phyloP scores from a whole-genome alignment of 306 rosid species.

The Acacia crassicarpa region DNA sequence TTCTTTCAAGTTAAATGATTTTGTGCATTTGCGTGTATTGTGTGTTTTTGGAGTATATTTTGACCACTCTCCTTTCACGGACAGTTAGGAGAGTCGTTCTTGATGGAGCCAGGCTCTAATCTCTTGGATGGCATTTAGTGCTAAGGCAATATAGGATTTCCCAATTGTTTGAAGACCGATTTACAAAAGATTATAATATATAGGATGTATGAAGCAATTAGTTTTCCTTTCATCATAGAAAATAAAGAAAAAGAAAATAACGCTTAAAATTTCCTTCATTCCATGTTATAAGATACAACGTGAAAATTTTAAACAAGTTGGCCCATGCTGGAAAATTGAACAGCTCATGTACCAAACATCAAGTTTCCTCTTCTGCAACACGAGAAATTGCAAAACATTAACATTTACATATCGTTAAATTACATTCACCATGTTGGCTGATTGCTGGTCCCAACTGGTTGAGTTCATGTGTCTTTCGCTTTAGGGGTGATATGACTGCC shows the following conservation, averaged over 20 bases:
- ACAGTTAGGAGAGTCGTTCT: not conserved
- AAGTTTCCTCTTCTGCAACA: not conserved
- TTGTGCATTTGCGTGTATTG: slow-evolving; percentile 6
- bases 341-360: not conserved
- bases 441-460: not conserved
- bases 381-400: not conserved
- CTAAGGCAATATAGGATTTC: not conserved
- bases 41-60: not conserved
- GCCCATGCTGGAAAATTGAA: not conserved
- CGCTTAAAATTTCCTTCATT: not conserved
- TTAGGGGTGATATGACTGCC: not conserved
- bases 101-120: not conserved
- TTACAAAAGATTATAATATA: not conserved
- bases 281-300: not conserved
- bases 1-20: not conserved
- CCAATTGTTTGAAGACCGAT: not conserved
- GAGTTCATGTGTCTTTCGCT: not conserved
- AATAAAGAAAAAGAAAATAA: not conserved
- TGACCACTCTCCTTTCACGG: not conserved
- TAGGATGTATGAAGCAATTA: not conserved
- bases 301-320: not conserved
- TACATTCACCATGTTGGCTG: not conserved
- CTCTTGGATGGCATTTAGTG: not conserved
- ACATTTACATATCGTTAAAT: not conserved
- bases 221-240: not conserved